Evolutionary conservation across 2,329 filamentous ascomycete genomes (phyloP).

Genomic region (Myriosclerotinia scirpicola): DNA sequence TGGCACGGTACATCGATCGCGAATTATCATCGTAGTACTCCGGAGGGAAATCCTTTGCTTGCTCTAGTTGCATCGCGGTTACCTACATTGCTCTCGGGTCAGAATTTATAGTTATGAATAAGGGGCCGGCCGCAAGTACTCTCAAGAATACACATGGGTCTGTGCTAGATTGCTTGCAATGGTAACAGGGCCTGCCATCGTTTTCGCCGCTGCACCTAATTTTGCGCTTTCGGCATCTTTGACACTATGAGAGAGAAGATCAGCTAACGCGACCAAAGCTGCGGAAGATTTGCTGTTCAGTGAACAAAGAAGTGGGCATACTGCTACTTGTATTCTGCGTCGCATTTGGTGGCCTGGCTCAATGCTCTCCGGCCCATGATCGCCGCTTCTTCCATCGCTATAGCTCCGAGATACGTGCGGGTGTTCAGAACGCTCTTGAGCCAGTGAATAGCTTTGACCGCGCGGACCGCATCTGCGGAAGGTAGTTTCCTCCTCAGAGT

Average conservation of each 20-base stretch:
- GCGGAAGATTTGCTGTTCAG: background rate
- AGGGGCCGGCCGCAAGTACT: constrained; percentile 50
- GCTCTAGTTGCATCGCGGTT: constrained; percentile 23
- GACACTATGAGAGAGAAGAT: constrained; percentile 59
- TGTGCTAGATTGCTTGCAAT: constrained; percentile 74
- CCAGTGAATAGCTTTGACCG: constrained; percentile 35
- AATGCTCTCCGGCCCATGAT: constrained; percentile 30
- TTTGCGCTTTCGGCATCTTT: constrained; percentile 86
- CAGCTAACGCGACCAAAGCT: background rate
- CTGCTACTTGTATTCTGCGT: constrained; percentile 53
- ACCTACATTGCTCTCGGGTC: constrained; percentile 33
- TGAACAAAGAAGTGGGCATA: constrained; percentile 40
- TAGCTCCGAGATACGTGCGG: constrained; percentile 28
- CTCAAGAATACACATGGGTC: constrained; percentile 77
- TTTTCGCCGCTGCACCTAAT: constrained; percentile 92
- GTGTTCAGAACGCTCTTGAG: constrained; percentile 34
- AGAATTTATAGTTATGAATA: constrained; percentile 19
- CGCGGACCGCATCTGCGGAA: constrained; percentile 32
- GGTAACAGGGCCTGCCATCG: constrained; percentile 72
- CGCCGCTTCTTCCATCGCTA: constrained; percentile 31
- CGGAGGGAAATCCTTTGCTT: constrained; percentile 6
- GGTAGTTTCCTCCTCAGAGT: constrained; percentile 33
- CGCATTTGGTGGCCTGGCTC: constrained; percentile 34
- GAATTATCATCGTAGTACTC: constrained; percentile 15
- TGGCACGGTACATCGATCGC: constrained; percentile 5